These are phyloP conservation scores for Populus tremula DNA, from an alignment of 345 rosid species.

Conservation along the genomic window DNA sequence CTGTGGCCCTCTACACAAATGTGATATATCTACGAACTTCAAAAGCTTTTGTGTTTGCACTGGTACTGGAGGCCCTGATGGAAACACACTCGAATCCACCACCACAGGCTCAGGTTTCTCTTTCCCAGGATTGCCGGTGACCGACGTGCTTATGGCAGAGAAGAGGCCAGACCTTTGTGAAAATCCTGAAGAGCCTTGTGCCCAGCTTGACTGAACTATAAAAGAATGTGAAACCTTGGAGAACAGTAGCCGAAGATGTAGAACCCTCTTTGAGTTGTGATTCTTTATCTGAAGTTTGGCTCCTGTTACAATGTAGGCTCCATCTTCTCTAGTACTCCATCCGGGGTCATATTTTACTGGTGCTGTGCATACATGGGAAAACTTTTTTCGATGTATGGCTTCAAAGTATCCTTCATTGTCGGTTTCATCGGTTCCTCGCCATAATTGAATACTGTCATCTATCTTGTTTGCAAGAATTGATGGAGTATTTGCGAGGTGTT, in stretches of 20 bases:
- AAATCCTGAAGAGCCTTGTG: constrained; percentile 37
- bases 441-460: constrained; percentile 36
- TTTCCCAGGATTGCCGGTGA: constrained; percentile 38
- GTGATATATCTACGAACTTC: constrained; percentile 70
- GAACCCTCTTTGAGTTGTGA: constrained; percentile 60
- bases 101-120: constrained; percentile 38
- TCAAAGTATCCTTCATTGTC: constrained; percentile 47
- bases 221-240: constrained; percentile 49
- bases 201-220: constrained; percentile 60
- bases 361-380: constrained; percentile 72
- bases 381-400: constrained; percentile 51
- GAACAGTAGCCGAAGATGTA: constrained; percentile 70
- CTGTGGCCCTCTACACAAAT: constrained; percentile 71
- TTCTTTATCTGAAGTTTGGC: constrained; percentile 74
- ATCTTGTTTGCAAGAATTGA: constrained; percentile 51
- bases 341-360: constrained; percentile 58
- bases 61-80: constrained; percentile 82
- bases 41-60: constrained; percentile 61
- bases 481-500: constrained; percentile 59
- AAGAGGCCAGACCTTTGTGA: constrained; percentile 72
- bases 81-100: constrained; percentile 79
- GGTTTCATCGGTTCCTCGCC: constrained; percentile 68
- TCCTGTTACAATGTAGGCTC: constrained; percentile 79
- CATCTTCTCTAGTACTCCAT: constrained; percentile 41
- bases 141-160: constrained; percentile 63